Conservation (phyloP, 1,284 basidiomycete species). For the Trichosporon sp. region DNA sequence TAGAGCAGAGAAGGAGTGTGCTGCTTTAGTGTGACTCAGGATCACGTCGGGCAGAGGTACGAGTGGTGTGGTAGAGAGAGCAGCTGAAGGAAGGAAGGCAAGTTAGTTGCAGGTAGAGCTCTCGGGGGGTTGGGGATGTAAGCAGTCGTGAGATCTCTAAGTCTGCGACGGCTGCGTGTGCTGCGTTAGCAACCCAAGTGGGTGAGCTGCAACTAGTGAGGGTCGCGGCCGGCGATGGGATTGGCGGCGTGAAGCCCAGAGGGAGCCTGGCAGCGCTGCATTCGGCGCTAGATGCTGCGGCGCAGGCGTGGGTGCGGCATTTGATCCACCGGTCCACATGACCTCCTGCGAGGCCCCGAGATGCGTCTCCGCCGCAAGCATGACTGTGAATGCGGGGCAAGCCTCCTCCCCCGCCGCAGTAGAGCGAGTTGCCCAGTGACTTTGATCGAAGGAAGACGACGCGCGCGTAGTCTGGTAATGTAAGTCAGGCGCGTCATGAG, state of each 20-base stretch:
- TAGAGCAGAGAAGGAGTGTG: neutral
- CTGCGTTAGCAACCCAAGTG: neutral
- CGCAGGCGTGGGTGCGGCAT: neutral
- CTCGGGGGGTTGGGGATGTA: neutral
- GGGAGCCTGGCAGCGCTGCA: neutral
- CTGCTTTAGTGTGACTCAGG: neutral
- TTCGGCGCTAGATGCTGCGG: neutral
- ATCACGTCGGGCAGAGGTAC: neutral
- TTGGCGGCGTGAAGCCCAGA: neutral
- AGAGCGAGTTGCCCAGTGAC: neutral
- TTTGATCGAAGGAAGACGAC: neutral
- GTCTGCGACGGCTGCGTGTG: neutral
- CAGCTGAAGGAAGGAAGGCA: slow-evolving; percentile 1
- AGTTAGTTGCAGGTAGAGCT: neutral
- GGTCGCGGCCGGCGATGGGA: neutral
- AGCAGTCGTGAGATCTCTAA: neutral
- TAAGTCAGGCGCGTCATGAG: slow-evolving; percentile 1
- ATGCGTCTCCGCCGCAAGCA: neutral
- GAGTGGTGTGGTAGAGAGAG: neutral
- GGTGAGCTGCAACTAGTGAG: neutral
- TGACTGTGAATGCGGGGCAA: neutral
- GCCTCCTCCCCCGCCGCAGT: neutral
- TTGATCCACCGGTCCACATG: neutral
- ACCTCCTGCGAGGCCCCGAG: too few relatives aligned
- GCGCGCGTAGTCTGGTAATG: neutral